Evolutionary conservation across 345 rosid genomes (phyloP).

Genomic region (Carallia brachiata): DNA sequence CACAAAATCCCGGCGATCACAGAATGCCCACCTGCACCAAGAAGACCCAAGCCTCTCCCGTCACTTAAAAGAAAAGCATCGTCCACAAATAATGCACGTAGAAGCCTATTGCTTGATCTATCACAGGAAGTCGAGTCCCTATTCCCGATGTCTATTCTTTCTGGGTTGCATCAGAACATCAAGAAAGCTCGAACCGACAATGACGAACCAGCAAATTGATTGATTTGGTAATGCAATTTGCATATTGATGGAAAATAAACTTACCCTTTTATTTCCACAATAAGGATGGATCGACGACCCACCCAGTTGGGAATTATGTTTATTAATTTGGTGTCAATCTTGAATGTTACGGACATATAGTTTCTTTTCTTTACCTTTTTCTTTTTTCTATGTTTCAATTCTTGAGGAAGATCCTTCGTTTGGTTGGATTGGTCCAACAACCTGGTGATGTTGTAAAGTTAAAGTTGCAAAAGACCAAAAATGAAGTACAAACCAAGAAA

Average conservation of each 20-base stretch:
- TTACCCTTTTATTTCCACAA: no score
- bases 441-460: conserved; percentile 23
- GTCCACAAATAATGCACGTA: neutral
- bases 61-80: conserved; percentile 36
- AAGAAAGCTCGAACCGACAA: conserved; percentile 58
- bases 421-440: conserved; percentile 12
- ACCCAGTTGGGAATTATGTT: conserved; percentile 1
- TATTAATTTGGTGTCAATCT: neutral
- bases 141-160: conserved; percentile 26
- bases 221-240: neutral
- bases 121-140: conserved; percentile 47
- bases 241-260: no score
- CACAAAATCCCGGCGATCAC: conserved; percentile 19
- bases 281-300: neutral
- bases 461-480: conserved; percentile 18
- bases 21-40: conserved; percentile 29
- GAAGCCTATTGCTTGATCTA: conserved; percentile 36
- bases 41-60: conserved; percentile 9
- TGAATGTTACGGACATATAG: no score
- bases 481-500: conserved; percentile 17
- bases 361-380: no score
- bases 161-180: conserved; percentile 29
- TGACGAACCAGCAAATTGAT: neutral
- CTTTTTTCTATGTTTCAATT: neutral
- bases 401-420: neutral